Evolutionary conservation across 108 stramenopile species (phyloP).

Genomic region (Nitzschia sp.): DNA sequence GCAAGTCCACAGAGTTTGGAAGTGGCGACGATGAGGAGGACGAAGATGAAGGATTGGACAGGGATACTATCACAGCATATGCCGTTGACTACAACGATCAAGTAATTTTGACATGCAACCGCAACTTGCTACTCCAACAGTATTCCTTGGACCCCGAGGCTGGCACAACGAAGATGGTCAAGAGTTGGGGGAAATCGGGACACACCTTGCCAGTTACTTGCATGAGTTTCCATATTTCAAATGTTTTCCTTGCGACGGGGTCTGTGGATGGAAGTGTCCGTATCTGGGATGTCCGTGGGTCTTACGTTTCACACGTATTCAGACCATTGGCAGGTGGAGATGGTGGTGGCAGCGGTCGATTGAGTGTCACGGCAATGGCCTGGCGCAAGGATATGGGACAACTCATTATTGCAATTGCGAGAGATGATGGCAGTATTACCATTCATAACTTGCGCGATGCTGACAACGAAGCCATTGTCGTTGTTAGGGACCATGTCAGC

Average conservation of each 20-base stretch:
- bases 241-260: conserved; percentile 79
- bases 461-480: conserved; percentile 46
- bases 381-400: conserved; percentile 56
- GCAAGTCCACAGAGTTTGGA: background rate
- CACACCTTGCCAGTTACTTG: conserved; percentile 72
- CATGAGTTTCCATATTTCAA: conserved; percentile 70
- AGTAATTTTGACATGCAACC: conserved; percentile 62
- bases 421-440: conserved; percentile 79
- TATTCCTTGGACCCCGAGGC: conserved; percentile 43
- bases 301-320: conserved; percentile 82
- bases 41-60: conserved; percentile 68
- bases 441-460: conserved; percentile 71
- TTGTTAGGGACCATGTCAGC: conserved; percentile 84
- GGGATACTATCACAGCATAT: conserved; percentile 77
- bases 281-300: conserved; percentile 79
- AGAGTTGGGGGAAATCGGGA: conserved; percentile 69
- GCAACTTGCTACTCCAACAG: conserved; percentile 65
- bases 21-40: conserved; percentile 24
- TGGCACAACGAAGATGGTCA: conserved; percentile 38
- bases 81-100: conserved; percentile 58
- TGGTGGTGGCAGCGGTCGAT: conserved; percentile 46
- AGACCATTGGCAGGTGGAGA: conserved; percentile 49
- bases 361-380: conserved; percentile 55
- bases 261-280: conserved; percentile 82
- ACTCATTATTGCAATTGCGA: conserved; percentile 69